Conservation (phyloP, 1,284 basidiomycete genomes). For the Psilocybe mexicana region DNA sequence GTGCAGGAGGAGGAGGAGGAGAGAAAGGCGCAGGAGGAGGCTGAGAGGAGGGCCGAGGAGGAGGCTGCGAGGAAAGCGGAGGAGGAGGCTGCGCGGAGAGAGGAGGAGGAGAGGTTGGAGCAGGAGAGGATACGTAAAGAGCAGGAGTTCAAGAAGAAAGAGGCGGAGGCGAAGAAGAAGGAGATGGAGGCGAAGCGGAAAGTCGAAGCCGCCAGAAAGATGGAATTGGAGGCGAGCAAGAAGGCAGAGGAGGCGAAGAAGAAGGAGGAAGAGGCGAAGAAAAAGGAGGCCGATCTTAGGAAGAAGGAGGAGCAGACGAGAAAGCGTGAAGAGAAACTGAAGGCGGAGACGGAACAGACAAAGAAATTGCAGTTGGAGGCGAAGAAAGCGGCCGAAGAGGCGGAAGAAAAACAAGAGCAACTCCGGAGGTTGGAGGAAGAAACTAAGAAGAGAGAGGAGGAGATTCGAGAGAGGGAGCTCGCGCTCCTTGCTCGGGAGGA, state of each 20-base stretch:
- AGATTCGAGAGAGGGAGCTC: constrained; percentile 16
- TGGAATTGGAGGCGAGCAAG: constrained; percentile 12
- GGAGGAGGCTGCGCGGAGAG: constrained; percentile 4
- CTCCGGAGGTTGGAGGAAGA: constrained; percentile 25
- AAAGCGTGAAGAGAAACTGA: constrained; percentile 17
- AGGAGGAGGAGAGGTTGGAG: constrained; percentile 21
- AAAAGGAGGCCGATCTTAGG: constrained; percentile 29
- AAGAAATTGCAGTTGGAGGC: constrained; percentile 20
- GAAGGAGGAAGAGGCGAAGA: constrained; percentile 16
- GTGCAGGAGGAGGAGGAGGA: constrained; percentile 18
- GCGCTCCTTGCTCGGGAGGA: constrained; percentile 18
- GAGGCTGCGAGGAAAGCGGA: constrained; percentile 14
- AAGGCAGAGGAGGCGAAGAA: constrained; percentile 25
- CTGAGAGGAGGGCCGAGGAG: constrained; percentile 15
- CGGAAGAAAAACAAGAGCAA: constrained; percentile 16
- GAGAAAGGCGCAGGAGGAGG: constrained; percentile 7
- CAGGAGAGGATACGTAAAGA: constrained; percentile 24
- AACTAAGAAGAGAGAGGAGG: constrained; percentile 24
- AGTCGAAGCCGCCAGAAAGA: constrained; percentile 19
- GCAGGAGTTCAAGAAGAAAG: constrained; percentile 19
- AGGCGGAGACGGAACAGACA: constrained; percentile 15
- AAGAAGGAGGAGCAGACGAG: constrained; percentile 20
- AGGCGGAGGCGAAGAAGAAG: constrained; percentile 14
- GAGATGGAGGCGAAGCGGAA: constrained; percentile 23
- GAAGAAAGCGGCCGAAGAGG: constrained; percentile 24